Evolutionary conservation across 306 rosid genomes (phyloP).

Genomic region (Vigna nakashimae): DNA sequence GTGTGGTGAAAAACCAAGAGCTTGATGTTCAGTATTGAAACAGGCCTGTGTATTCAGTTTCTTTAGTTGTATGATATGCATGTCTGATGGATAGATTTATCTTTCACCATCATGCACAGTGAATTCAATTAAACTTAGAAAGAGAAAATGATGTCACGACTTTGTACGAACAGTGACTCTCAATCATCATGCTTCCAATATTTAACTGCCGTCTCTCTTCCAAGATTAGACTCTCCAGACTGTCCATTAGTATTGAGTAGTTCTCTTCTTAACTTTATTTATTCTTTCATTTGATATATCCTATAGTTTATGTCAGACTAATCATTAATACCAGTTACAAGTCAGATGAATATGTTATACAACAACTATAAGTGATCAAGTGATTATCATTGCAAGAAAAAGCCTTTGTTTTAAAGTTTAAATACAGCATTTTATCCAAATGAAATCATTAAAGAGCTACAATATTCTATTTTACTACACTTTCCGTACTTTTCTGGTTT

Average conservation of each 20-base stretch:
- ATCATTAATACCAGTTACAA: constrained; percentile 5
- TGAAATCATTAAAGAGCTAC: constrained; percentile 5
- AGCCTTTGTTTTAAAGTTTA: neutral
- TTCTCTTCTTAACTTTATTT: neutral
- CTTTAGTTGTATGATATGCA: constrained; percentile 12
- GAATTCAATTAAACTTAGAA: constrained; percentile 26
- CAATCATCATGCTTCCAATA: constrained; percentile 40
- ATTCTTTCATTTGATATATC: constrained; percentile 20
- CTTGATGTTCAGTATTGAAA: constrained; percentile 23
- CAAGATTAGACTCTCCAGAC: constrained; percentile 23
- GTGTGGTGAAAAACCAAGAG: constrained; percentile 12
- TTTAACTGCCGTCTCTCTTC: constrained; percentile 41
- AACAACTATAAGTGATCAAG: neutral
- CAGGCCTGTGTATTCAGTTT: constrained; percentile 17
- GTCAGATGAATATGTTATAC: constrained; percentile 5
- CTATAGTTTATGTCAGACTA: neutral
- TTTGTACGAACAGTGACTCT: constrained; percentile 51
- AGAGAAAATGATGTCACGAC: constrained; percentile 50
- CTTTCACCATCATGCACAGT: constrained; percentile 28
- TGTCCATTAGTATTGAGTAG: constrained; percentile 21
- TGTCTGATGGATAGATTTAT: neutral
- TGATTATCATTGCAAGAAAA: constrained; percentile 11
- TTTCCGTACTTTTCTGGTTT: constrained; percentile 8
- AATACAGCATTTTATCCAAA: neutral
- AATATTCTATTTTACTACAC: constrained; percentile 7